phyloP scores from a whole-genome alignment of 352 stramenopile genomes.

The Salisapilia sapeloensis region DNA sequence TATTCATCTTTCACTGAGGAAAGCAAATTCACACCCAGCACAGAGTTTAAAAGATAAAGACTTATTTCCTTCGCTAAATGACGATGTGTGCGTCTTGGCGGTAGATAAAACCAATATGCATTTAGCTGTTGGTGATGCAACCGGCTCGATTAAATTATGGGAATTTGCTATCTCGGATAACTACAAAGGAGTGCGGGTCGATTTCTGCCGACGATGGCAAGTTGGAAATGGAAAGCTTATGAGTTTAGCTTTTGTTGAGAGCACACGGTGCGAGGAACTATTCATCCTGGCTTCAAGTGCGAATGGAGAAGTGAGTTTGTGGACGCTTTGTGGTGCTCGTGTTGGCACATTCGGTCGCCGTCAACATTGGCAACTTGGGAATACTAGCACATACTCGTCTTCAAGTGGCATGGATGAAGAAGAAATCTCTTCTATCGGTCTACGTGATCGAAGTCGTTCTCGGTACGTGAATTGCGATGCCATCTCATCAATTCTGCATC shows the following conservation, averaged over 20 bases:
- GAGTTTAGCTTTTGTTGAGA: slow-evolving; percentile 42
- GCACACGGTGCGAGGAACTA: slow-evolving; percentile 29
- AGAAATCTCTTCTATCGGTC: no score
- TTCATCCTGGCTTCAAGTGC: slow-evolving; percentile 41
- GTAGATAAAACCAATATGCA: slow-evolving; percentile 44
- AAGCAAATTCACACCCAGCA: no score
- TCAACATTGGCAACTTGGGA: slow-evolving; percentile 37
- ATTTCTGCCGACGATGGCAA: slow-evolving; percentile 37
- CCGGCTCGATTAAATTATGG: slow-evolving; percentile 46
- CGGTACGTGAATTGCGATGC: slow-evolving; percentile 42
- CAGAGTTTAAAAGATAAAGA: no score
- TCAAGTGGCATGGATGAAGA: slow-evolving; percentile 25
- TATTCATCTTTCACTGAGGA: no score
- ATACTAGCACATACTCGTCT: slow-evolving; percentile 21
- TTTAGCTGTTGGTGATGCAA: slow-evolving; percentile 32
- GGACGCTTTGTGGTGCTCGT: slow-evolving; percentile 48
- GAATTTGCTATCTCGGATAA: slow-evolving; percentile 28
- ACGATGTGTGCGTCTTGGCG: slow-evolving; percentile 32
- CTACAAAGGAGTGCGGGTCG: slow-evolving; percentile 39
- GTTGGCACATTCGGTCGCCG: slow-evolving; percentile 52
- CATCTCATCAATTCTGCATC: slow-evolving; percentile 22
- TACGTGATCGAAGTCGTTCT: no score
- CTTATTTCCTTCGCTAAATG: no score
- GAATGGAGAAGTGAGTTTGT: slow-evolving; percentile 53
- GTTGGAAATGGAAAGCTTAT: slow-evolving; percentile 14